A percentile compares a stretch with the other conserved stretches of the same genome.
Conservation (phyloP, 805 yeast species). For the Suhomyces emberorum region DNA sequence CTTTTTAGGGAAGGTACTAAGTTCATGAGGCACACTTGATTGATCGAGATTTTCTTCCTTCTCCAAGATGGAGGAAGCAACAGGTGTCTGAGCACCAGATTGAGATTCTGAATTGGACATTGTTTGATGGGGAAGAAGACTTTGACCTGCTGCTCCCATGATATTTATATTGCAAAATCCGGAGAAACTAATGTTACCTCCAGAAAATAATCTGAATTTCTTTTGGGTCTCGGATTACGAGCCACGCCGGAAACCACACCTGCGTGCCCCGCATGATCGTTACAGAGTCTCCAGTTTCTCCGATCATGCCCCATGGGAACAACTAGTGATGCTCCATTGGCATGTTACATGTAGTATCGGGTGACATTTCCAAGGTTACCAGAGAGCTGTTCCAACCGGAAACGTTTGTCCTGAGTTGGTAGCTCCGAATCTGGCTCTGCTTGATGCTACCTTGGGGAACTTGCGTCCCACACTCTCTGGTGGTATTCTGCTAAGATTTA, state of each 20-base stretch:
- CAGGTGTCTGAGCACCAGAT: slow-evolving; percentile 35
- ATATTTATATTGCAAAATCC: slow-evolving; percentile 7
- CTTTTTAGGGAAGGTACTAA: slow-evolving; percentile 12
- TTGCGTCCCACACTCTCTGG: too few species aligned
- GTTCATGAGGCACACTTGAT: slow-evolving; percentile 16
- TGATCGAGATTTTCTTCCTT: slow-evolving; percentile 19
- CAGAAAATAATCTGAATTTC: slow-evolving; percentile 3
- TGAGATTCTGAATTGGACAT: slow-evolving; percentile 25
- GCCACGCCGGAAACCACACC: background rate
- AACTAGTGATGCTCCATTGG: slow-evolving; percentile 4
- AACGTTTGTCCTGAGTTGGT: too few species aligned
- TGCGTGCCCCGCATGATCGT: slow-evolving; percentile 2
- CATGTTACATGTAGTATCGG: background rate
- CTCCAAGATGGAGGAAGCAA: slow-evolving; percentile 22
- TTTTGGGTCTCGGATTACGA: slow-evolving; percentile 1
- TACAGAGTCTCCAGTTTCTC: slow-evolving; percentile 10
- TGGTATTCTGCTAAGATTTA: too few species aligned
- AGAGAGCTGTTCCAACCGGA: too few species aligned
- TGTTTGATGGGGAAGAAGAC: slow-evolving; percentile 4
- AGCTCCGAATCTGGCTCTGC: too few species aligned
- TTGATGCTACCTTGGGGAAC: too few species aligned
- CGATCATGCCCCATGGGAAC: slow-evolving; percentile 3
- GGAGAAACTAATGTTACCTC: background rate
- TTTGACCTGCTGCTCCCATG: background rate
- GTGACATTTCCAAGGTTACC: background rate